Conservation (phyloP, 768 basidiomycete species). For the Suillus subaureus region DNA sequence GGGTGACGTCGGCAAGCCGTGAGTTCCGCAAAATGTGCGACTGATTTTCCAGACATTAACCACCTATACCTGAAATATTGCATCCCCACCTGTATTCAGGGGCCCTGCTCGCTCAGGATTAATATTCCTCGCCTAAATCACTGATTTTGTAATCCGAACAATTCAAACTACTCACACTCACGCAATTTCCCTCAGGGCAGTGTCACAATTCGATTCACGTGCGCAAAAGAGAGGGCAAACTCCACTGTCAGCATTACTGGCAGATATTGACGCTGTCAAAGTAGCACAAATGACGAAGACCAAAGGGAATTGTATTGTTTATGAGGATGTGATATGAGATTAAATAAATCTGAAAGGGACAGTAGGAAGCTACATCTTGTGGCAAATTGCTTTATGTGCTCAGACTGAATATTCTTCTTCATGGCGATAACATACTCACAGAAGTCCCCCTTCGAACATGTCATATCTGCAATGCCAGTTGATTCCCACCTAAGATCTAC, state of each 20-base stretch:
- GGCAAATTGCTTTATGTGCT: not conserved
- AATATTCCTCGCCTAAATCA: not conserved
- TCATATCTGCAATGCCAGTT: not conserved
- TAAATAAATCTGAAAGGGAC: not conserved
- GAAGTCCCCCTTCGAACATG: not conserved
- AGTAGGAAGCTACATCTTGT: not conserved
- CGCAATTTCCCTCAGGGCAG: too few relatives aligned
- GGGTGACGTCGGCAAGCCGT: not conserved
- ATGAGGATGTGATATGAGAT: not conserved
- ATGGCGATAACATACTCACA: not conserved
- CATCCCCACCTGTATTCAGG: not conserved
- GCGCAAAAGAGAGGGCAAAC: not conserved
- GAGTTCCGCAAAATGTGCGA: not conserved
- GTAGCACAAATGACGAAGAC: too few relatives aligned
- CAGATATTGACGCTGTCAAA: not conserved
- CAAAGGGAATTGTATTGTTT: not conserved
- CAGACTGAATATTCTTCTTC: not conserved
- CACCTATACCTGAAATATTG: not conserved
- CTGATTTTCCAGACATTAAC: not conserved
- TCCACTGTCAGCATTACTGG: not conserved
- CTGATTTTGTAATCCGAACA: not conserved
- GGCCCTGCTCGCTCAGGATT: not conserved
- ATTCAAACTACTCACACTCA: not conserved
- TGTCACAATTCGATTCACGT: not conserved
- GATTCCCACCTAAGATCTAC: not conserved